A percentile compares a stretch with the other conserved stretches of the same genome.
Evolutionary conservation across 2,329 filamentous ascomycete species (phyloP).

Genomic region (Coniosporium tulheliwenetii): DNA sequence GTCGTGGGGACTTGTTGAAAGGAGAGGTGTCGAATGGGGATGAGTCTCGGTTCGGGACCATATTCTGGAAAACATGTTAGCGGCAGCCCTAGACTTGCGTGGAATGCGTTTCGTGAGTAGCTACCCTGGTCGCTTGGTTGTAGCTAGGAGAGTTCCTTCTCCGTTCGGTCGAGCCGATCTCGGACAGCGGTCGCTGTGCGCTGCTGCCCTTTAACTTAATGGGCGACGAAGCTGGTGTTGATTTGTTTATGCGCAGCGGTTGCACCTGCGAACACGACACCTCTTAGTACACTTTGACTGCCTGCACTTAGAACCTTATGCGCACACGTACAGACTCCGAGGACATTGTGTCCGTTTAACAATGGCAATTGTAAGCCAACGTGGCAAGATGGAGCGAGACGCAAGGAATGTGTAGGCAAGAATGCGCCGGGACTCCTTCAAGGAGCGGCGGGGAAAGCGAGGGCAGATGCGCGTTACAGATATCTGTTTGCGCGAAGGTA

Average conservation of each 20-base stretch:
- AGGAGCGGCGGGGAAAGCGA: too few relatives aligned
- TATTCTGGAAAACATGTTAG: constrained; percentile 38
- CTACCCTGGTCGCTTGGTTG: constrained; percentile 60
- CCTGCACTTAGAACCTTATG: background rate
- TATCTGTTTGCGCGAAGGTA: too few relatives aligned
- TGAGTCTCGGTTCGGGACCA: constrained; percentile 53
- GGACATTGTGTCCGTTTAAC: constrained; percentile 15
- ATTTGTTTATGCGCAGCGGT: constrained; percentile 67
- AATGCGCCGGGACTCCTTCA: background rate
- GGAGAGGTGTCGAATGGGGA: constrained; percentile 81
- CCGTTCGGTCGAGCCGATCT: constrained; percentile 74
- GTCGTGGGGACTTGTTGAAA: constrained; percentile 45
- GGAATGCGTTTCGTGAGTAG: constrained; percentile 9
- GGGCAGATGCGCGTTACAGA: too few relatives aligned
- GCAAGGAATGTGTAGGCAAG: background rate
- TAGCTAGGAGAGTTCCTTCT: constrained; percentile 87
- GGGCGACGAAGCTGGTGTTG: constrained; percentile 41
- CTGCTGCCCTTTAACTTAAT: constrained; percentile 44
- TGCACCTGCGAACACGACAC: constrained; percentile 41
- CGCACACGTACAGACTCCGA: constrained; percentile 20
- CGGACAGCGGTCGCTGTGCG: constrained; percentile 62
- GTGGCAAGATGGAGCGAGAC: background rate
- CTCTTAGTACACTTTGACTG: constrained; percentile 2
- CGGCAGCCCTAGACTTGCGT: constrained; percentile 7
- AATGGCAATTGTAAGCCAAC: background rate